These are phyloP conservation scores for Tricholomella constricta DNA, from an alignment of 768 basidiomycete species.

Conservation along the genomic window DNA sequence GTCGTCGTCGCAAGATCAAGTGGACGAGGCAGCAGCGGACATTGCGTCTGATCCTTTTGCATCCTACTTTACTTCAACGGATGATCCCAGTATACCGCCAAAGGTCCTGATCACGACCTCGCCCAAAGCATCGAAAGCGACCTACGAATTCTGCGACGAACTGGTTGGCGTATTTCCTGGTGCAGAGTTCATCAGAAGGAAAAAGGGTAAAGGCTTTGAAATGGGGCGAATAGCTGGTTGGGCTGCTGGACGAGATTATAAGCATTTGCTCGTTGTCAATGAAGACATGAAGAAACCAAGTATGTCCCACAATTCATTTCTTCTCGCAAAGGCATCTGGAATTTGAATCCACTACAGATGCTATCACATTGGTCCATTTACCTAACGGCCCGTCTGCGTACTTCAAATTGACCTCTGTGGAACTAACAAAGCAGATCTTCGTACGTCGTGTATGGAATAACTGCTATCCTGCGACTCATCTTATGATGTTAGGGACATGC, in stretches of 20 bases:
- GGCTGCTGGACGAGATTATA: constrained; percentile 88
- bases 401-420: constrained; percentile 90
- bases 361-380: constrained; percentile 88
- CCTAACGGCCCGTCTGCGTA: constrained; percentile 94
- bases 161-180: constrained; percentile 88
- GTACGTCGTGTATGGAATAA: constrained; percentile 42
- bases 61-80: constrained; percentile 68
- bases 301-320: constrained; percentile 41
- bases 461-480: neutral
- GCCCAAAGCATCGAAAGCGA: constrained; percentile 81
- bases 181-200: constrained; percentile 83
- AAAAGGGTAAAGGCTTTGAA: constrained; percentile 89
- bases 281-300: constrained; percentile 95
- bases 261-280: constrained; percentile 89
- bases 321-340: neutral
- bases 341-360: constrained; percentile 55
- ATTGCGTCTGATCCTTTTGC: constrained; percentile 78
- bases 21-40: constrained; percentile 65
- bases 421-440: constrained; percentile 83
- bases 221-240: constrained; percentile 89
- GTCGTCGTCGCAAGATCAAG: constrained; percentile 39
- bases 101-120: constrained; percentile 93
- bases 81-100: constrained; percentile 73
- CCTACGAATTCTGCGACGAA: constrained; percentile 93
- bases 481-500: constrained; percentile 75